These are phyloP conservation scores for Ustilaginoidea virens DNA, from an alignment of 2,329 filamentous ascomycete species.

Conservation along the genomic window DNA sequence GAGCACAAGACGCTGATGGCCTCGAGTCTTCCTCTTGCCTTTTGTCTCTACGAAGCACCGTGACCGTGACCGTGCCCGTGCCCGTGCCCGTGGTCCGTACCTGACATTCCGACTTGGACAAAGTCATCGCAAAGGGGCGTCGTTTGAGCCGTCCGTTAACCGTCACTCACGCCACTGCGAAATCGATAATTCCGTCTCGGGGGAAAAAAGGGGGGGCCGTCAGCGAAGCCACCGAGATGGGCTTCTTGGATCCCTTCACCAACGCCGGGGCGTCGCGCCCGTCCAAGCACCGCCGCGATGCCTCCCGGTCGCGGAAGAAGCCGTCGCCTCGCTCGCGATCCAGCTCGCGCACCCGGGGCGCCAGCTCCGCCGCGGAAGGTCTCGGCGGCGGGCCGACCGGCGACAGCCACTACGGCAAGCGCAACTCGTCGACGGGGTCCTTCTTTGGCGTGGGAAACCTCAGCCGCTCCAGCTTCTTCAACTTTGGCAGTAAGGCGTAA, in stretches of 20 bases:
- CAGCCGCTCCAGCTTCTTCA: conserved; percentile 31
- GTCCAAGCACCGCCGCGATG: conserved; percentile 12
- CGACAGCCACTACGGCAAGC: conserved; percentile 19
- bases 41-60: no score
- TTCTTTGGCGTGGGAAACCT: conserved; percentile 31
- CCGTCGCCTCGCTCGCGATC: conserved; percentile 21
- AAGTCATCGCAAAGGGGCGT: no score
- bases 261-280: conserved; percentile 13
- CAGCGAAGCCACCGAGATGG: no score
- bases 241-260: conserved; percentile 22
- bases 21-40: no score
- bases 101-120: no score
- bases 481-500: conserved; percentile 16
- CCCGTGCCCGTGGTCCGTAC: neutral
- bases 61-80: neutral
- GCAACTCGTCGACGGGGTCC: conserved; percentile 26
- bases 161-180: no score
- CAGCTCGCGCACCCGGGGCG: conserved; percentile 17
- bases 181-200: no score
- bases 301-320: conserved; percentile 18
- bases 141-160: no score
- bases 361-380: conserved; percentile 17
- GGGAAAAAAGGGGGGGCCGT: no score
- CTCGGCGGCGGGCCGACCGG: conserved; percentile 15
- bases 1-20: no score